Conservation (phyloP, 345 rosid genomes). For the Theobroma cacao region DNA sequence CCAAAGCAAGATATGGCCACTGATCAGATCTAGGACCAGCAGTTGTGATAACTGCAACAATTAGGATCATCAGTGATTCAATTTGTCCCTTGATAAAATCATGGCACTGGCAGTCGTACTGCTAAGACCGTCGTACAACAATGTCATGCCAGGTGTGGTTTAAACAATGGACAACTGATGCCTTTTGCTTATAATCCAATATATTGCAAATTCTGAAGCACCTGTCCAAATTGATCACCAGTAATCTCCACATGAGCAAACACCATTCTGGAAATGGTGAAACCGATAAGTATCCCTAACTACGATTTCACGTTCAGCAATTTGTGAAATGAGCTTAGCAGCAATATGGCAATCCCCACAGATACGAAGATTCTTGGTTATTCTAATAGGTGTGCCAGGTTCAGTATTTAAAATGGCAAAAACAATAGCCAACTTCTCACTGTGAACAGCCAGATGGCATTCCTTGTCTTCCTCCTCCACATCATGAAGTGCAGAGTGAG, state of each 20-base stretch:
- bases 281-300: slow-evolving; percentile 65
- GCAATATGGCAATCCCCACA: slow-evolving; percentile 77
- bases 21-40: neutral
- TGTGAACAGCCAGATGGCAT: slow-evolving; percentile 66
- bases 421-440: slow-evolving; percentile 75
- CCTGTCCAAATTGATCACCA: slow-evolving; percentile 35
- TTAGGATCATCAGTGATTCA: neutral
- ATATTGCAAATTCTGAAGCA: neutral
- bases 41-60: neutral
- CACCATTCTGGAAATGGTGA: slow-evolving; percentile 58
- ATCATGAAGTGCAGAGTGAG: slow-evolving; percentile 70
- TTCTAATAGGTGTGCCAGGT: slow-evolving; percentile 43
- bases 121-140: neutral
- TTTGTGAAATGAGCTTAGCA: slow-evolving; percentile 63
- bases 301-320: slow-evolving; percentile 52
- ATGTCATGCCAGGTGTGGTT: neutral
- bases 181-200: neutral
- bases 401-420: slow-evolving; percentile 59
- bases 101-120: neutral
- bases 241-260: slow-evolving; percentile 72
- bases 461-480: slow-evolving; percentile 84
- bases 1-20: neutral
- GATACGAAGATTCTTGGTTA: slow-evolving; percentile 75
- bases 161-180: neutral
- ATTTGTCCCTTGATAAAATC: neutral